Evolutionary conservation across 202 grass and related monocot genomes (phyloP).

Genomic region (Alloteropsis angusta): DNA sequence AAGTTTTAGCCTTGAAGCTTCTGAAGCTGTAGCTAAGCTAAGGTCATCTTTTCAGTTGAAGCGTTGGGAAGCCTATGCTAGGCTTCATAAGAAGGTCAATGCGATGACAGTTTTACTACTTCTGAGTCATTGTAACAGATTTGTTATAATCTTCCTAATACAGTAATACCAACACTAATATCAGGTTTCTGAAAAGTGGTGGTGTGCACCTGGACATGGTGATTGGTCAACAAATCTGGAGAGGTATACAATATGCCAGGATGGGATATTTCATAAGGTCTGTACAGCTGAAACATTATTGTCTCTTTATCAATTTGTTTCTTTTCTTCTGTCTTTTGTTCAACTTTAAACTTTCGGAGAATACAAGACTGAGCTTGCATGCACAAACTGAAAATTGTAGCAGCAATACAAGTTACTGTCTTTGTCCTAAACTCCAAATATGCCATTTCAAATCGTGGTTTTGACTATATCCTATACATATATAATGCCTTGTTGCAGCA

Average conservation of each 20-base stretch:
- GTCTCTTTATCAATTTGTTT: constrained; percentile 2
- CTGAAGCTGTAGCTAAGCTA: constrained; percentile 75
- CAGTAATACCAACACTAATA: constrained; percentile 12
- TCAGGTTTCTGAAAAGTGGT: constrained; percentile 98
- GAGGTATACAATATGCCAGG: constrained; percentile 87
- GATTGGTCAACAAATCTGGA: constrained; percentile 96
- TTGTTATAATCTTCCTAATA: constrained; percentile 22
- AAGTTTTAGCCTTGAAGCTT: constrained; percentile 88
- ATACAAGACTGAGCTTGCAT: not conserved
- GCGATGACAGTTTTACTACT: constrained; percentile 12
- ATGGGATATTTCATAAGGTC: constrained; percentile 98
- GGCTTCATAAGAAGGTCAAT: constrained; percentile 83
- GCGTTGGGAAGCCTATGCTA: constrained; percentile 90
- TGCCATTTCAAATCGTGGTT: not conserved
- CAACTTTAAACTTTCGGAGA: not conserved
- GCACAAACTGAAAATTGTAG: not conserved
- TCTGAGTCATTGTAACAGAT: constrained; percentile 7
- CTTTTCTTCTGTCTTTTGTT: not conserved
- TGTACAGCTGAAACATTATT: constrained; percentile 26
- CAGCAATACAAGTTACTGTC: not conserved
- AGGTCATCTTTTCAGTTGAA: constrained; percentile 83
- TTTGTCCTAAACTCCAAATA: not conserved
- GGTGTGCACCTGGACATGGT: constrained; percentile 96
- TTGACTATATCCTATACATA: constrained; percentile 21
- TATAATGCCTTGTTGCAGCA: constrained; percentile 47